These are phyloP conservation scores for Phytophthora fragariae DNA, from an alignment of 352 stramenopile species.

Conservation along the genomic window DNA sequence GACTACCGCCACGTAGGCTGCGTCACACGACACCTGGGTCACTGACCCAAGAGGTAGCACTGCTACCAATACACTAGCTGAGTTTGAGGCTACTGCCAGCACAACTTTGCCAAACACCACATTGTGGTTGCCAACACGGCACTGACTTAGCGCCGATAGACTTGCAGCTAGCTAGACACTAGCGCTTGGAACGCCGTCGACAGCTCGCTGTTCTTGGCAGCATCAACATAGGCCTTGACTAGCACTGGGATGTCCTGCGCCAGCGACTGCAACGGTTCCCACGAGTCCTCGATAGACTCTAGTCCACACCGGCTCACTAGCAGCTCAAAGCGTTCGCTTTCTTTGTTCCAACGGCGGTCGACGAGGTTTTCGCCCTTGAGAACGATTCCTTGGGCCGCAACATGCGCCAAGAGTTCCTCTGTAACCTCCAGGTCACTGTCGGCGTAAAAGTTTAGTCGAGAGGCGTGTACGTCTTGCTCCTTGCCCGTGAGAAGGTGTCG, in stretches of 20 bases:
- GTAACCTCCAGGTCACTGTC: too few species aligned
- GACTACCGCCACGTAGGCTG: too few species aligned
- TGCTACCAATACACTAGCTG: too few species aligned
- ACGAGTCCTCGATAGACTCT: slow-evolving; percentile 16
- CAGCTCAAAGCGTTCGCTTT: slow-evolving; percentile 5
- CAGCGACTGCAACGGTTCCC: slow-evolving; percentile 4
- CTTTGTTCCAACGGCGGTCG: too few species aligned
- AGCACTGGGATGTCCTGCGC: neutral
- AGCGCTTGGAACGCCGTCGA: neutral
- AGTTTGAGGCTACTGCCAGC: neutral
- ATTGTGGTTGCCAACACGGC: neutral
- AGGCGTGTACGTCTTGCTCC: too few species aligned
- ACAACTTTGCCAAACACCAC: neutral
- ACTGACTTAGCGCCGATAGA: neutral
- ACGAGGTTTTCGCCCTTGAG: too few species aligned
- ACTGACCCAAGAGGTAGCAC: too few species aligned
- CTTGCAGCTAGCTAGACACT: neutral
- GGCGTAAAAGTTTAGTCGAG: too few species aligned
- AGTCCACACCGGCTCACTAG: slow-evolving; percentile 17
- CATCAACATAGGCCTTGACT: neutral
- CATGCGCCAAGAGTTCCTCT: neutral
- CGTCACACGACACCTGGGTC: too few species aligned
- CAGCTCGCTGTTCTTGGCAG: neutral
- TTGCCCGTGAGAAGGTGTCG: too few species aligned
- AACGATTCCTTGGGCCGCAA: too few species aligned